These are phyloP conservation scores for Herpetomonas tarakana DNA, from an alignment of 208 protist genomes.

Conservation along the genomic window DNA sequence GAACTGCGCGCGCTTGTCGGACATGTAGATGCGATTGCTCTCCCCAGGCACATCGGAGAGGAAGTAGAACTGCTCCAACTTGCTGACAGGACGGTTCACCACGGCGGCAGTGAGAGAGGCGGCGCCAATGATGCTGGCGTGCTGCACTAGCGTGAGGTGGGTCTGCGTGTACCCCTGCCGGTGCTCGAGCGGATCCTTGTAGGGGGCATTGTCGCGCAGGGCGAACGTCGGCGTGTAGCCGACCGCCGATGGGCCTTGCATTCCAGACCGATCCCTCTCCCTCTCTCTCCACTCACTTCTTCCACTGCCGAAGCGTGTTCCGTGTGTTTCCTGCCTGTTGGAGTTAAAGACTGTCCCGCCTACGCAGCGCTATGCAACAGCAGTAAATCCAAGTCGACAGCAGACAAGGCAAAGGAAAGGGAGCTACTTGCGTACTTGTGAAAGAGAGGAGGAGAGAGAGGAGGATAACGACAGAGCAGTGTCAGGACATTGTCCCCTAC, in stretches of 20 bases:
- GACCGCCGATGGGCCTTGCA: not conserved
- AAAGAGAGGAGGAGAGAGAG: too few species aligned
- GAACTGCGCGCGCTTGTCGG: constrained; percentile 78
- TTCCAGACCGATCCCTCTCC: too few species aligned
- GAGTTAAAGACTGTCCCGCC: too few species aligned
- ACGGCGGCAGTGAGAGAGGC: constrained; percentile 34
- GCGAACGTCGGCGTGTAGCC: constrained; percentile 14
- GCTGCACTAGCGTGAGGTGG: constrained; percentile 41
- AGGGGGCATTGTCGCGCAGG: constrained; percentile 31
- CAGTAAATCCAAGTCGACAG: too few species aligned
- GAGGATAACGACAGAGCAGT: too few species aligned
- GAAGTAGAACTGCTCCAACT: constrained; percentile 76
- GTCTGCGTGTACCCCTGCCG: constrained; percentile 72
- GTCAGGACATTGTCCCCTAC: too few species aligned
- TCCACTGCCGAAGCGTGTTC: too few species aligned
- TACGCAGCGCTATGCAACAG: too few species aligned
- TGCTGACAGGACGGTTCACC: constrained; percentile 39
- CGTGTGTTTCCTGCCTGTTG: too few species aligned
- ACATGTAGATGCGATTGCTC: constrained; percentile 60
- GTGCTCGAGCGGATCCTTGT: constrained; percentile 44
- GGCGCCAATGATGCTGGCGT: constrained; percentile 36
- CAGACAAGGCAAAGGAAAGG: too few species aligned
- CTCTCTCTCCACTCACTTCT: too few species aligned
- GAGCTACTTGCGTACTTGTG: too few species aligned
- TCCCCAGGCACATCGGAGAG: constrained; percentile 75